These are phyloP conservation scores for Chaetomium olivaceum DNA, from an alignment of 2,329 filamentous ascomycete species.

Conservation along the genomic window DNA sequence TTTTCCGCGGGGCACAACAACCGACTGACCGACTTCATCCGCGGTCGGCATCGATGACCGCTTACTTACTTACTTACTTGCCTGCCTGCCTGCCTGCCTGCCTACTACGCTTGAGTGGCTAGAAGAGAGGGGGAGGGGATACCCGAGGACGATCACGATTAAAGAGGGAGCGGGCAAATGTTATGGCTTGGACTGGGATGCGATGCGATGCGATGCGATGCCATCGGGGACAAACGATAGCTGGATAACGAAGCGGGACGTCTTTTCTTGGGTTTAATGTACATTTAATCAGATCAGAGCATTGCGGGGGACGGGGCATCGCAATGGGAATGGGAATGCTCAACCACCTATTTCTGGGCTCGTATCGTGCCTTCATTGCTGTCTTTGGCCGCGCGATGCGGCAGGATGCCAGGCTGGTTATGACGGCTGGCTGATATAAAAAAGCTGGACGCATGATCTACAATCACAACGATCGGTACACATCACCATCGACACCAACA, in stretches of 20 bases:
- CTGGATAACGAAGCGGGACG: background rate
- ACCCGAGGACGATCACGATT: background rate
- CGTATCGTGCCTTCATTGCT: background rate
- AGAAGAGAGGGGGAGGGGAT: background rate
- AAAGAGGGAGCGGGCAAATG: background rate
- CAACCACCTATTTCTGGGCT: background rate
- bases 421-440: background rate
- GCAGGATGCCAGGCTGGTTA: background rate
- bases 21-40: background rate
- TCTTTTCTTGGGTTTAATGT: background rate
- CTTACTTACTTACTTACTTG: no score
- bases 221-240: background rate
- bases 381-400: background rate
- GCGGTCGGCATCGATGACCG: background rate
- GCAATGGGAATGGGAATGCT: background rate
- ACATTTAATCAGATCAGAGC: background rate
- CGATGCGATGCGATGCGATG: background rate
- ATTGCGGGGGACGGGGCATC: background rate
- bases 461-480: background rate
- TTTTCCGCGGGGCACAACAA: background rate
- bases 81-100: no score
- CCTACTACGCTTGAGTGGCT: background rate
- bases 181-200: background rate
- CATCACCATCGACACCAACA: background rate
- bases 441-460: background rate